Base-by-base conservation (phyloP, 768 basidiomycete genomes). In the Gelatoporia subvermispora region DNA sequence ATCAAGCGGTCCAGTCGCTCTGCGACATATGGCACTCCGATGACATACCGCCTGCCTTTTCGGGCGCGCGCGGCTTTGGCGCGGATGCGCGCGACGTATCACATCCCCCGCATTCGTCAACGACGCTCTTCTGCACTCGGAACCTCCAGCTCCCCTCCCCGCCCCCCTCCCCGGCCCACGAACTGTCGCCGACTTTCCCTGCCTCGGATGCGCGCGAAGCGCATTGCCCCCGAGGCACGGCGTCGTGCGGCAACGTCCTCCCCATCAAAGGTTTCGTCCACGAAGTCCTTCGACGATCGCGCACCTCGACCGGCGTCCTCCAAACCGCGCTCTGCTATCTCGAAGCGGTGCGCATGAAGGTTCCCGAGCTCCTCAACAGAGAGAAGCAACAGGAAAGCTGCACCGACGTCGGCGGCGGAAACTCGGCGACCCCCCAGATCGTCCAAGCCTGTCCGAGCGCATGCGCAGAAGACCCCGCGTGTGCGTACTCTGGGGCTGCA, bases 271-370 rank as follows among this genome's bases (percentile, higher is more conserved):
- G 76, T 4, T 95, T 95, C 58, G 88, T 95, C 23, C 86, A 90
- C 61, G 91, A 95, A 67, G 87, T 93, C 8, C 75, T 95, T 13
- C 78, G 88, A 44, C 85, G 93, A 34, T 93, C 89, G 11, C 79
- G 88, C 41, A 93, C 91, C 0, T 87, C 88, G 4, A 87, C 84
- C 37, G 80, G 77, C 38, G 88, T 92, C 3, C 74, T 95, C 8
- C 91, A 94, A 62, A 88, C 90, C 0, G 92, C 93, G 0, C 68
- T 92, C 0, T 91, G 92, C 62, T 94, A 93, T 61, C 70, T 94
- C 11, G 89, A 92, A 65, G 89, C 86, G 3, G 76, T 91, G n/a
- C 83, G 88, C 4, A 61, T 71, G 22, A 84, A 79, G 62, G 68
- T 93, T 11, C 81, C 86, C 1, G 81, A 83, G 40, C 70, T 90